Conservation (phyloP, 2,329 filamentous ascomycete species). For the Neofusicoccum laricinum region DNA sequence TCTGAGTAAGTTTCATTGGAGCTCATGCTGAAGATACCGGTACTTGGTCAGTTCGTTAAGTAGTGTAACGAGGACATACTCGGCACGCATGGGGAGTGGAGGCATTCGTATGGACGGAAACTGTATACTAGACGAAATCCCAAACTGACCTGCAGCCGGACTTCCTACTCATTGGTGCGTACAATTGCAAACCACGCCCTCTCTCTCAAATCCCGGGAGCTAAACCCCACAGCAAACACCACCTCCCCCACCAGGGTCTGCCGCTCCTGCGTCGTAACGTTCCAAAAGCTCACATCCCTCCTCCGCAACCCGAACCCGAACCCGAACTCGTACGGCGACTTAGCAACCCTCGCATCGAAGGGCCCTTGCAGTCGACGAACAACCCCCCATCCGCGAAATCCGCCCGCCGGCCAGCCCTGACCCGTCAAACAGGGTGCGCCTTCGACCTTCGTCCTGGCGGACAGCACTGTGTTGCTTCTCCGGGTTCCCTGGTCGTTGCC, state of each 20-base stretch:
- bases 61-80: too few species aligned
- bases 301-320: constrained; percentile 70
- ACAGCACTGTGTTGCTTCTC: constrained; percentile 26
- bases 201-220: constrained; percentile 18
- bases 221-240: constrained; percentile 27
- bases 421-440: too few species aligned
- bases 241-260: constrained; percentile 27
- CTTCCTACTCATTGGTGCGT: too few species aligned
- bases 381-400: constrained; percentile 77
- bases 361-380: constrained; percentile 85
- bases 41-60: too few species aligned
- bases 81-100: too few species aligned
- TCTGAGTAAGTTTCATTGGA: too few species aligned
- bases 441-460: constrained; percentile 32
- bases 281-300: constrained; percentile 51
- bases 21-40: too few species aligned
- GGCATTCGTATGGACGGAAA: too few species aligned
- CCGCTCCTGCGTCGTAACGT: constrained; percentile 43
- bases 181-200: too few species aligned
- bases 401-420: too few species aligned
- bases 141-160: too few species aligned
- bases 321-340: constrained; percentile 81
- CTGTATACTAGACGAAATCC: too few species aligned
- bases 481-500: constrained; percentile 66
- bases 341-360: constrained; percentile 72